These are phyloP conservation scores for Lathyrus oleraceus DNA, from an alignment of 306 rosid species.

Conservation along the genomic window DNA sequence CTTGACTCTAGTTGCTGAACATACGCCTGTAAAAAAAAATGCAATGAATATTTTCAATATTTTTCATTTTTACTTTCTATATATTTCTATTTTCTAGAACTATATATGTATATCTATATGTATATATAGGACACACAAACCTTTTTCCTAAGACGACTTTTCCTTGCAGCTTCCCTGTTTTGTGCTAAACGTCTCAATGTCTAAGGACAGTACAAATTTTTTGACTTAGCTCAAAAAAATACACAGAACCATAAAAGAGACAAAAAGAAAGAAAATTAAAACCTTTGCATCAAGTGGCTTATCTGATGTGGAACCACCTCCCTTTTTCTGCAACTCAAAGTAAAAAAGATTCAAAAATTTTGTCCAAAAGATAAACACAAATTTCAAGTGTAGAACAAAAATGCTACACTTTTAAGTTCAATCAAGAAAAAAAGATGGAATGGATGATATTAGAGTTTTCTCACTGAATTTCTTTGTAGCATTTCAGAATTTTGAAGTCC, in stretches of 20 bases:
- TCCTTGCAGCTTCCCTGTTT: conserved; percentile 95
- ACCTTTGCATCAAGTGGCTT: conserved; percentile 93
- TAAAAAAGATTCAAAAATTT: not conserved
- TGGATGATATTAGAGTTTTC: conserved; percentile 29
- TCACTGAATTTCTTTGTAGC: conserved; percentile 53
- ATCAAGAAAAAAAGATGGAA: conserved; percentile 2
- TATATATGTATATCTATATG: not conserved
- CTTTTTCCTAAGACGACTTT: conserved; percentile 94
- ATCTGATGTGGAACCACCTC: conserved; percentile 75
- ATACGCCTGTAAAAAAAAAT: conserved; percentile 63
- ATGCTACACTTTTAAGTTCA: conserved; percentile 1
- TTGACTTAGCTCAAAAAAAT: not conserved
- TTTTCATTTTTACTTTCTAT: not conserved
- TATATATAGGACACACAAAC: conserved; percentile 37
- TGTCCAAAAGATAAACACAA: not conserved
- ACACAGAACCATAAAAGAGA: not conserved
- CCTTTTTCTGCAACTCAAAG: conserved; percentile 66
- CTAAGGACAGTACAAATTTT: conserved; percentile 36
- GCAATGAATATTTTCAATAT: not conserved
- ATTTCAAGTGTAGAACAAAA: not conserved
- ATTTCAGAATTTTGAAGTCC: conserved; percentile 47
- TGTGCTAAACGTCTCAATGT: conserved; percentile 92
- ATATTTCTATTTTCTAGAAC: not conserved
- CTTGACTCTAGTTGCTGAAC: conserved; percentile 91
- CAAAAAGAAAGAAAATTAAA: not conserved